A percentile compares a stretch with the other conserved stretches of the same genome.
Conservation (phyloP, 345 rosid species). For the Populus deltoides region DNA sequence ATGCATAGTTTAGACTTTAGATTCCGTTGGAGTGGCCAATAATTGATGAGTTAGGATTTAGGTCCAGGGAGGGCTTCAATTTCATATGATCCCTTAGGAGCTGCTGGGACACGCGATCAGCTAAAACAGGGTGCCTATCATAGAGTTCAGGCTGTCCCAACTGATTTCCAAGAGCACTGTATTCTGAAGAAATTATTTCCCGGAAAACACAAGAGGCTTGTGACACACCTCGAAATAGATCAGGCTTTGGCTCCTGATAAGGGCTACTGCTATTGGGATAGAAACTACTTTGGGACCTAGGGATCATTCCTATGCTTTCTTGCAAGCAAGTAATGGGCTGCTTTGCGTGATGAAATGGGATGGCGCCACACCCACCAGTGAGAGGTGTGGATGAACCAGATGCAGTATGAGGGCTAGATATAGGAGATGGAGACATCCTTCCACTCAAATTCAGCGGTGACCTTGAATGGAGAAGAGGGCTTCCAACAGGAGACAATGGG, state of each 20-base stretch:
- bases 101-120: conserved; percentile 68
- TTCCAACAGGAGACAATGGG: conserved; percentile 24
- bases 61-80: conserved; percentile 48
- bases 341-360: conserved; percentile 55
- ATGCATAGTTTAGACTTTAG: conserved; percentile 23
- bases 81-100: conserved; percentile 56
- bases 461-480: conserved; percentile 30
- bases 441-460: conserved; percentile 26
- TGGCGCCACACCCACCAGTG: conserved; percentile 31
- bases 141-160: conserved; percentile 30
- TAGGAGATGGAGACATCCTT: conserved; percentile 24
- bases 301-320: conserved; percentile 44
- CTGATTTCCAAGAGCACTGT: conserved; percentile 37
- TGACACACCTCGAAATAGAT: conserved; percentile 46
- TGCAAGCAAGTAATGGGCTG: conserved; percentile 48
- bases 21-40: conserved; percentile 39
- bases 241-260: conserved; percentile 54
- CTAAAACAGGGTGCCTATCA: conserved; percentile 48
- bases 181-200: conserved; percentile 45
- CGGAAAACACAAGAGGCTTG: conserved; percentile 50
- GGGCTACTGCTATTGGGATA: conserved; percentile 28
- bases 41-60: conserved; percentile 43
- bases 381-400: conserved; percentile 37
- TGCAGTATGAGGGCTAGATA: conserved; percentile 31
- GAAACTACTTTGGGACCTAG: conserved; percentile 45